Conservation (phyloP, 495 filamentous ascomycete genomes). For the Clavariopsis aquatica region DNA sequence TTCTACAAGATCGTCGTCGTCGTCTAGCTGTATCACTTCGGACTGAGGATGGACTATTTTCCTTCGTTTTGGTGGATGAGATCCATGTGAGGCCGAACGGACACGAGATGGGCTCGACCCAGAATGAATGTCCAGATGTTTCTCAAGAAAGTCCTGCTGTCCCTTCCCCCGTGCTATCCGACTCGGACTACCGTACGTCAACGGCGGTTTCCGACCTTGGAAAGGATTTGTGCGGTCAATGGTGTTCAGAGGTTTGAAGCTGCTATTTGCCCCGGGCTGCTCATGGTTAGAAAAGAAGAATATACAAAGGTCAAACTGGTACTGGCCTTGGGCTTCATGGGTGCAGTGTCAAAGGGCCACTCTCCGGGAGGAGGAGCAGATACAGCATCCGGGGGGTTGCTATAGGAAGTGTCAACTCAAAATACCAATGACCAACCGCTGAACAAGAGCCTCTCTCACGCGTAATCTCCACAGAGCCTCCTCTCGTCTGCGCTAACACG, state of each 20-base stretch:
- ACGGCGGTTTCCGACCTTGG: background rate
- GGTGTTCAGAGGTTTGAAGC: constrained; percentile 22
- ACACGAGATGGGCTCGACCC: no score
- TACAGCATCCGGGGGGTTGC: constrained; percentile 8
- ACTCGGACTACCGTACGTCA: constrained; percentile 1
- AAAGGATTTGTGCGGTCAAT: background rate
- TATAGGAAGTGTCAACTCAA: background rate
- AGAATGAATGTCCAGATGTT: background rate
- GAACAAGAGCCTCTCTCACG: background rate
- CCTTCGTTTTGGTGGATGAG: background rate
- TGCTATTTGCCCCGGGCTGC: constrained; percentile 12
- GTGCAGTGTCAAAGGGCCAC: background rate
- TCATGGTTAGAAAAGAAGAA: background rate
- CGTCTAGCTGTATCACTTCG: constrained; percentile 1
- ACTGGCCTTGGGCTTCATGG: constrained; percentile 1
- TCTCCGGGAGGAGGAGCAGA: background rate
- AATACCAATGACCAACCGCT: background rate
- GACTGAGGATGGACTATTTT: background rate
- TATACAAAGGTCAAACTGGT: background rate
- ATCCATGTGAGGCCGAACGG: background rate
- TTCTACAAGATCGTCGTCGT: background rate
- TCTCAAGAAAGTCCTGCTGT: background rate
- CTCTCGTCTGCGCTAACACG: constrained; percentile 3
- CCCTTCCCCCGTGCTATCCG: background rate
- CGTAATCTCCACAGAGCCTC: background rate